Evolutionary conservation across 2,329 filamentous ascomycete species (phyloP).

Genomic region (Penicillium fuscoglaucum): DNA sequence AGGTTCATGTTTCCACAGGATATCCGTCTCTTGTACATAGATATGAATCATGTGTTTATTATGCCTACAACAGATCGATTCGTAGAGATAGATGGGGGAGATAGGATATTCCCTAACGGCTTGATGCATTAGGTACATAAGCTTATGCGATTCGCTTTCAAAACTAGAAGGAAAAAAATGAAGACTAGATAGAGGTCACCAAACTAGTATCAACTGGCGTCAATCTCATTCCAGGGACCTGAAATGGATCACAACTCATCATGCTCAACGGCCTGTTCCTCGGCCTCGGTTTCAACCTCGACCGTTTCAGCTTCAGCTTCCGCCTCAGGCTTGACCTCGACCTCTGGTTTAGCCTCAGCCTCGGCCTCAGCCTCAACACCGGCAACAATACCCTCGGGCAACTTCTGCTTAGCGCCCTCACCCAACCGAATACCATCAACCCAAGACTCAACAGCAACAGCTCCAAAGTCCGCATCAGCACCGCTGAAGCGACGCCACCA

Average conservation of each 20-base stretch:
- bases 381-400: constrained; percentile 62
- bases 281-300: constrained; percentile 32
- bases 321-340: constrained; percentile 23
- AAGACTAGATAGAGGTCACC: not conserved
- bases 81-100: not conserved
- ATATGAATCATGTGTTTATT: constrained; percentile 21
- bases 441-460: constrained; percentile 73
- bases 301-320: constrained; percentile 36
- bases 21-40: constrained; percentile 25
- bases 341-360: too few relatives aligned
- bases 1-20: constrained; percentile 11
- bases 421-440: constrained; percentile 89
- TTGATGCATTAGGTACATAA: constrained; percentile 1
- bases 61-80: not conserved
- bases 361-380: constrained; percentile 28
- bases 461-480: constrained; percentile 49
- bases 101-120: not conserved
- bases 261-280: constrained; percentile 45
- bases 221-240: not conserved
- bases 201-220: not conserved
- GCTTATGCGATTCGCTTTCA: constrained; percentile 4
- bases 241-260: constrained; percentile 43
- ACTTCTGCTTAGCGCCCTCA: constrained; percentile 75
- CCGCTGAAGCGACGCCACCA: constrained; percentile 78
- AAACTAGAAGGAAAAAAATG: not conserved